Base-by-base conservation (phyloP, 345 rosid genomes). In the Litchi chinensis region DNA sequence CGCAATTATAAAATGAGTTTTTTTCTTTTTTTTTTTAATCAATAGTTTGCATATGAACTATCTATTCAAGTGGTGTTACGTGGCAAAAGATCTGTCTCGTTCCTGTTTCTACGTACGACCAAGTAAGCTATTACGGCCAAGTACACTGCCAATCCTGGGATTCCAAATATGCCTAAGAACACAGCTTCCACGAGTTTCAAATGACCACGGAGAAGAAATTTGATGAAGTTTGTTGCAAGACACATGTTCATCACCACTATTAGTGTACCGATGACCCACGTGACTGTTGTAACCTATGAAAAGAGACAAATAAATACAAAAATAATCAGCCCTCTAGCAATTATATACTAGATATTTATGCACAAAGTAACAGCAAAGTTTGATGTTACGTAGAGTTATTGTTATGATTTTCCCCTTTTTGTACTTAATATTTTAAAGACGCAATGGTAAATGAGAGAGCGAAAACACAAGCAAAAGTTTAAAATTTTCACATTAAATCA, bases 241-340 rank as follows among this genome's bases (percentile, higher is more conserved):
- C 89, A 95, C 62, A 95, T 72, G 76, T 95, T 93, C 73, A 92
- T 95, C 46, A 87, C 84, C 96, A 90, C 92, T 43, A 95, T 90
- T 75, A 93, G 81, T 32, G 86, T 84, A 71, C 97, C 97, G 54
- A 94, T 89, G 81, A 86, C 57, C 98, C 97, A 92, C 2, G 99
- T 93, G 77, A 91, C 15, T 28, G 86, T 78, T 73, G 97, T 82
- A 77, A 90, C 83, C 98, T 93, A 86, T 65, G 44, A 41, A 75
- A 5, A 48, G 28, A 9, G 15, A 66, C 59, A 63, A 4, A 48
- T 10, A 15, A 21, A 56, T 48, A 6, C 19, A 56, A 54, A 32
- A 37, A 41, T 76, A 12, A 75, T 69, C 37, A 70, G 74, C 37
- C 52, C 5, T 21, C 28, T 22, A 54, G 21, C 11, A 22, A 57